phyloP scores from a whole-genome alignment of 2,329 filamentous ascomycete genomes.

The Fusarium albidum region DNA sequence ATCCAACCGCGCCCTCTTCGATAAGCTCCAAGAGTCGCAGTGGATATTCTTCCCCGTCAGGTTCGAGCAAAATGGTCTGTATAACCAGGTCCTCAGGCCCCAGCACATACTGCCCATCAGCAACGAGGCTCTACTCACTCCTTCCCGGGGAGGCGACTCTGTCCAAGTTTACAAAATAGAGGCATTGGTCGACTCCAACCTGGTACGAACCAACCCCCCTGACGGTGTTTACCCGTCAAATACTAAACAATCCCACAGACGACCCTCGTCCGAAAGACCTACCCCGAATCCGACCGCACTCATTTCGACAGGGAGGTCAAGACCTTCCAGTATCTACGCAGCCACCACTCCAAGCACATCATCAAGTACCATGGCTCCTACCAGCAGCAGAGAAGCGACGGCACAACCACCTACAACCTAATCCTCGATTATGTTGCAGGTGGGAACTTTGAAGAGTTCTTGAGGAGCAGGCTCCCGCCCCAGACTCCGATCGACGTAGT shows the following conservation, averaged over 20 bases:
- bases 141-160: neutral
- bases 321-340: neutral
- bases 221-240: neutral
- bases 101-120: constrained; percentile 1
- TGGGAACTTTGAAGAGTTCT: constrained; percentile 6
- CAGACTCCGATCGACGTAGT: neutral
- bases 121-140: neutral
- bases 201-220: neutral
- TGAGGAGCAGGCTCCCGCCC: neutral
- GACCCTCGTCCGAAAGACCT: constrained; percentile 7
- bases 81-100: neutral
- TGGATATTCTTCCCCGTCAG: constrained; percentile 13
- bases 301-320: constrained; percentile 16
- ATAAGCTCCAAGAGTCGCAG: neutral
- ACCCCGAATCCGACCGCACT: neutral
- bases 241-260: neutral
- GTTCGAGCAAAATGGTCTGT: neutral
- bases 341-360: neutral
- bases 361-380: constrained; percentile 16
- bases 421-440: constrained; percentile 11
- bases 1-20: neutral
- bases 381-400: neutral
- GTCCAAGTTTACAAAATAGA: constrained; percentile 1
- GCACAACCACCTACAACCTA: constrained; percentile 9
- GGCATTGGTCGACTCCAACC: neutral